Percentiles rank a stretch among this genome's conserved stretches.
Conservation (phyloP, 108 stramenopile species). For the Pseudonitzschia multiseries region DNA sequence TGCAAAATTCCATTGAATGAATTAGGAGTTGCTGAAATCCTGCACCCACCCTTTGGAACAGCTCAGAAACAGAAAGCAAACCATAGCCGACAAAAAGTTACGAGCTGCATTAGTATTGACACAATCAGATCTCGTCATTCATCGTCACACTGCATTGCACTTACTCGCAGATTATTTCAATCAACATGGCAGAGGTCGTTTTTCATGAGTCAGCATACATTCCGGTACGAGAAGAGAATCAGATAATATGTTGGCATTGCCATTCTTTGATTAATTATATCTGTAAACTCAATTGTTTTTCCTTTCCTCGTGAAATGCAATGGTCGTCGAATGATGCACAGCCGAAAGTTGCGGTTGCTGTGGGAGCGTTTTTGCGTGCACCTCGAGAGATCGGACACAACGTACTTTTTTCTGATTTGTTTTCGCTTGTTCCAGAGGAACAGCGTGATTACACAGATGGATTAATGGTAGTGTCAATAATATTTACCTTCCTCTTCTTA, state of each 20-base stretch:
- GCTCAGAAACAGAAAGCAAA: background rate
- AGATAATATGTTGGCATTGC: background rate
- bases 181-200: background rate
- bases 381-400: slow-evolving; percentile 10
- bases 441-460: slow-evolving; percentile 42
- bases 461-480: slow-evolving; percentile 26
- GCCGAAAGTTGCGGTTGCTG: slow-evolving; percentile 4
- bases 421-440: slow-evolving; percentile 24
- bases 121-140: background rate
- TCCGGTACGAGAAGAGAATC: slow-evolving; percentile 9
- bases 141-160: background rate
- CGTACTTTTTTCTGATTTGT: slow-evolving; percentile 31
- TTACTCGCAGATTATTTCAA: background rate
- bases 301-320: background rate
- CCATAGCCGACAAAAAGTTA: background rate
- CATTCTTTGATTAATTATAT: background rate
- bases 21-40: too few relatives aligned
- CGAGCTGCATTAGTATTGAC: background rate
- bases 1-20: too few relatives aligned
- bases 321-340: background rate
- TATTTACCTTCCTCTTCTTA: slow-evolving; percentile 30
- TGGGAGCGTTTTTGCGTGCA: slow-evolving; percentile 17
- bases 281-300: background rate
- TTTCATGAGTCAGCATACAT: background rate
- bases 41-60: background rate